Base-by-base conservation (phyloP, 495 filamentous ascomycete species). In the Penicillium manginii region DNA sequence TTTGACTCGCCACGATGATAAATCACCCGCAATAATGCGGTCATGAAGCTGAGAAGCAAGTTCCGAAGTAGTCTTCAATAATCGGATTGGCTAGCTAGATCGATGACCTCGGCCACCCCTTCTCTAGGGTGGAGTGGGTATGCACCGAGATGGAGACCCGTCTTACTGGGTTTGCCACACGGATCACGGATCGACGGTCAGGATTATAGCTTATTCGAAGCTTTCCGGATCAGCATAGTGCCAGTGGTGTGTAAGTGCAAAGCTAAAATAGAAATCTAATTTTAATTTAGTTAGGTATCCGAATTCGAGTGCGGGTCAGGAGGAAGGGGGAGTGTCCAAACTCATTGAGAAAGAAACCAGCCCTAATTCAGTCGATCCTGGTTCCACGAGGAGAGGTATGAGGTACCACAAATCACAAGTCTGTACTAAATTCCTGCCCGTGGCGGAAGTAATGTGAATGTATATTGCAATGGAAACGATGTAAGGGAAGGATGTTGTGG, bases 1-100 rank as follows among this genome's bases (percentile, higher is more conserved):
- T 29, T 40, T 43, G 52, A 32, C 59, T 71, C 46, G 66, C 71
- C 71, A 71, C 66, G 37, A 61, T 63, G 47, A 61, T 63, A 66
- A 71, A 67, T 67, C 63, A 66, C 66, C 65, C 59, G 59, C 50
- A 35, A 33, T 31, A 11, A 52, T 39, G 50, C 22, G 49, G 46
- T 21, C 26, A 42, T 48, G 11, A 51, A 49, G 22, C 18, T 48
- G 17, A 37, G 49, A 22, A 17, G 39, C 32, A 31, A 55, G 51
- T 52, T 49, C 52, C 42, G 48, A 52, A 45, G 37, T 47, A 59
- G n/a, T 7, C 19, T 32, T 29, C 49, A 51, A n/a, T 21, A 42
- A 21, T 33, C 47, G 46, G 50, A 52, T 48, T 35, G 21, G 35
- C 26, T 31, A 19, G 47, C 40, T 48, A 26, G 22, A 45, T 43